phyloP scores from a whole-genome alignment of 169 alveolate species.

The Prorocentrum cordatum region DNA sequence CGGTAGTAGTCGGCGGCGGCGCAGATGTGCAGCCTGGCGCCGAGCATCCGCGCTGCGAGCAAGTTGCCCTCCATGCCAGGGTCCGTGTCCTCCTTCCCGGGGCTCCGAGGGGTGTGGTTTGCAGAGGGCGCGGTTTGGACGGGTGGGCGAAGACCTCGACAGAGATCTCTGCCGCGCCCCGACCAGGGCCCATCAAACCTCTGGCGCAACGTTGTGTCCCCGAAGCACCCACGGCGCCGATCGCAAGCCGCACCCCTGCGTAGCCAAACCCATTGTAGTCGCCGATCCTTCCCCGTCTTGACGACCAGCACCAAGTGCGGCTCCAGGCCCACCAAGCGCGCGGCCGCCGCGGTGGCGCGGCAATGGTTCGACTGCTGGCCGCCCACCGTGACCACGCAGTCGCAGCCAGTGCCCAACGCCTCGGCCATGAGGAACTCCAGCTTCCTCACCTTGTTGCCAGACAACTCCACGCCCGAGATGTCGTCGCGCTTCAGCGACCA shows the following conservation, averaged over 20 bases:
- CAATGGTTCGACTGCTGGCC: slow-evolving; percentile 55
- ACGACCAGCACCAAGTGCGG: too few relatives aligned
- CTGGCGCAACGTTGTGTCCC: too few relatives aligned
- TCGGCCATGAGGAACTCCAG: slow-evolving; percentile 32
- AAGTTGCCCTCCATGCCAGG: slow-evolving; percentile 7
- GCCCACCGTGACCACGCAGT: slow-evolving; percentile 27
- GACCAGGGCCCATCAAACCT: too few relatives aligned
- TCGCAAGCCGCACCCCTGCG: too few relatives aligned
- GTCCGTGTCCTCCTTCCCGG: background rate
- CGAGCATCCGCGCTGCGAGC: background rate
- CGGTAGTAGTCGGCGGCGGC: background rate
- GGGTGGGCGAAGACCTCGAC: too few relatives aligned
- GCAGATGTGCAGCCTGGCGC: slow-evolving; percentile 5
- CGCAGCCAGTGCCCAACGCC: slow-evolving; percentile 1
- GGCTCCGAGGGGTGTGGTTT: too few relatives aligned
- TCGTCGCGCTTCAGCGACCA: slow-evolving; percentile 61
- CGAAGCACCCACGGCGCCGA: too few relatives aligned
- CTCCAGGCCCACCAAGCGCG: background rate
- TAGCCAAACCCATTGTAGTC: too few relatives aligned
- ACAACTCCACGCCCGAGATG: slow-evolving; percentile 14
- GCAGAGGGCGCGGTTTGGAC: too few relatives aligned
- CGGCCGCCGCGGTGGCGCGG: slow-evolving; percentile 55
- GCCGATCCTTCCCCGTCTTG: too few relatives aligned
- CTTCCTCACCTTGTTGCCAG: slow-evolving; percentile 28
- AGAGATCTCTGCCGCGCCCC: too few relatives aligned